phyloP scores from a whole-genome alignment of 2,329 filamentous ascomycete genomes.

The Fusarium liriodendri region DNA sequence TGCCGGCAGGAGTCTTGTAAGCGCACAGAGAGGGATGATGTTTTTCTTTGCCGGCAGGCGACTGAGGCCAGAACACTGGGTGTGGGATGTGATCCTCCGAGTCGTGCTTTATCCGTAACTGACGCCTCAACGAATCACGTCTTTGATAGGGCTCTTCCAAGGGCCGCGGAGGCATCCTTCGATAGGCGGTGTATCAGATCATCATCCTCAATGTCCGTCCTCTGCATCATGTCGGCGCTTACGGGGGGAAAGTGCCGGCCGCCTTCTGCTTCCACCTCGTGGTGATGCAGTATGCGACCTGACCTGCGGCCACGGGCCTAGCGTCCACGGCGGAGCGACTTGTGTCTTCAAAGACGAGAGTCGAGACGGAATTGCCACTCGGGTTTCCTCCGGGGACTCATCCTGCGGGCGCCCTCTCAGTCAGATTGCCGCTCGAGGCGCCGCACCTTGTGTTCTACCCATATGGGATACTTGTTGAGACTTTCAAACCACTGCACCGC shows the following conservation, averaged over 20 bases:
- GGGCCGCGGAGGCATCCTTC: background rate
- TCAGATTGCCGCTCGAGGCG: conserved; percentile 2
- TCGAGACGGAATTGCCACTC: background rate
- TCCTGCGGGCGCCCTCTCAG: background rate
- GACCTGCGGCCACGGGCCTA: conserved; percentile 1
- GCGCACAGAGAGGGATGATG: background rate
- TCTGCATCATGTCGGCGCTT: conserved; percentile 4
- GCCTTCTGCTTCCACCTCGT: background rate
- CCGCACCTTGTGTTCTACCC: conserved; percentile 22
- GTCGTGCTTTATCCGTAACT: background rate
- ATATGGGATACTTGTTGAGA: conserved; percentile 40
- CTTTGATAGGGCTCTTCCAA: background rate
- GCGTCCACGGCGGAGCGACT: conserved; percentile 4
- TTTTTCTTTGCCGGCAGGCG: background rate
- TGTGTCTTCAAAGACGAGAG: background rate
- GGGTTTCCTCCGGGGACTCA: background rate
- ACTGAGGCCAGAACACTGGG: background rate
- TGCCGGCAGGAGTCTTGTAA: background rate
- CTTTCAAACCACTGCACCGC: conserved; percentile 46
- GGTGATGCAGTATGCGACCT: conserved; percentile 6
- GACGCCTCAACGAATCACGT: background rate
- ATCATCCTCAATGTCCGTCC: background rate
- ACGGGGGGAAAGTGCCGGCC: background rate
- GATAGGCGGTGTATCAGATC: conserved; percentile 13
- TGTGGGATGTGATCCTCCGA: background rate